Conservation (phyloP, 179 eudicot genomes). For the Beta lomatogona region DNA sequence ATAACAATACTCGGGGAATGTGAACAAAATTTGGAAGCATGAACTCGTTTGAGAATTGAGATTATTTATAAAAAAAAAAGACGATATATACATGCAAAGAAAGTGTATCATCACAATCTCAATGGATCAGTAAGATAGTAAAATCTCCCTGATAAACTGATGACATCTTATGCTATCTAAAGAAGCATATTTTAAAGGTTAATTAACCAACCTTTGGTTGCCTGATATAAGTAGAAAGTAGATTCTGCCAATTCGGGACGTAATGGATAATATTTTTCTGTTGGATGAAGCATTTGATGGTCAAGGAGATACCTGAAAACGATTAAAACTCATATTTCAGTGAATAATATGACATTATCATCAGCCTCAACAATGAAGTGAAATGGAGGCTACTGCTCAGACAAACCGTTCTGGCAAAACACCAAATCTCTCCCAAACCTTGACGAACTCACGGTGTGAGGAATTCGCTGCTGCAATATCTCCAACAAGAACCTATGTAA, state of each 20-base stretch:
- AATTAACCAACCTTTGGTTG: slow-evolving; percentile 74
- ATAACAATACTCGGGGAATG: background rate
- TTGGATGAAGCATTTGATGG: slow-evolving; percentile 87
- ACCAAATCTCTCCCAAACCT: slow-evolving; percentile 84
- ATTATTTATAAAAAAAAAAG: too few species aligned
- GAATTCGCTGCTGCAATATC: slow-evolving; percentile 89
- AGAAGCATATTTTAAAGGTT: slow-evolving; percentile 3
- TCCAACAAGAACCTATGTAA: slow-evolving; percentile 86
- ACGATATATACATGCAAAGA: too few species aligned
- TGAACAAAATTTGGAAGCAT: background rate
- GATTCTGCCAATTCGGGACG: slow-evolving; percentile 99
- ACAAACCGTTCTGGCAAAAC: slow-evolving; percentile 88
- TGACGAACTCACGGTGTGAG: slow-evolving; percentile 88
- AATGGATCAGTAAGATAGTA: background rate
- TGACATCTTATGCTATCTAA: background rate
- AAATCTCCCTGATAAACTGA: background rate
- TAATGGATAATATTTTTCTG: slow-evolving; percentile 92
- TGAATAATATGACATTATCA: background rate
- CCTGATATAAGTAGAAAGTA: slow-evolving; percentile 91
- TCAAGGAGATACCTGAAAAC: slow-evolving; percentile 77
- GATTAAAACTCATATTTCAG: slow-evolving; percentile 2
- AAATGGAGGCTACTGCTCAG: background rate
- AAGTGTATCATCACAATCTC: too few species aligned
- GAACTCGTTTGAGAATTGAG: too few species aligned
- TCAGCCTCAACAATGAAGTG: slow-evolving; percentile 6